These are phyloP conservation scores for Tylopilus plumbeoviolaceoides DNA, from an alignment of 768 basidiomycete genomes.

Conservation along the genomic window DNA sequence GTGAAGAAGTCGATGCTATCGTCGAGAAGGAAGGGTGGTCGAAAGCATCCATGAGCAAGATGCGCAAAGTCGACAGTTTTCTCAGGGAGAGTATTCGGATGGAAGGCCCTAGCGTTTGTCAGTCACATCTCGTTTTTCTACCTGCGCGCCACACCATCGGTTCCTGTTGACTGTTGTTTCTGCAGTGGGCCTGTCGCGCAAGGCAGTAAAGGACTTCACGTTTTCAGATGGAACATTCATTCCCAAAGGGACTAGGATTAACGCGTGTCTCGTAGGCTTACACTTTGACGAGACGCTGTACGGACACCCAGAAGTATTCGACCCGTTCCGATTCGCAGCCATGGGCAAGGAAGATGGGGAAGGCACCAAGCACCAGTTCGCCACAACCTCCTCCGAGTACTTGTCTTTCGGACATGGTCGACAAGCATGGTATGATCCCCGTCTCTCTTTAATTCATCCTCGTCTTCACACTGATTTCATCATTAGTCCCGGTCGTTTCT, in stretches of 20 bases:
- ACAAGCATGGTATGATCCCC: conserved; percentile 26
- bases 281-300: conserved; percentile 27
- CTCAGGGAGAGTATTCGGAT: background rate
- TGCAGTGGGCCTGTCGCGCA: conserved; percentile 30
- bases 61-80: background rate
- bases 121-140: too few species aligned
- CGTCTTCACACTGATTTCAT: background rate
- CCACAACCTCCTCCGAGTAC: conserved; percentile 31
- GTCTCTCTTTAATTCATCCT: background rate
- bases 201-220: conserved; percentile 29
- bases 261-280: conserved; percentile 6
- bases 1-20: background rate
- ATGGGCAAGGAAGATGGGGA: conserved; percentile 34
- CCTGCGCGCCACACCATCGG: too few species aligned
- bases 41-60: background rate
- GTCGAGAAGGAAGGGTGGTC: background rate
- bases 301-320: conserved; percentile 35
- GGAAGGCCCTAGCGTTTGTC: background rate
- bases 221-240: conserved; percentile 38
- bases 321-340: conserved; percentile 47
- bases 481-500: background rate
- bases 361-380: conserved; percentile 32
- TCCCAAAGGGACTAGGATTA: conserved; percentile 31
- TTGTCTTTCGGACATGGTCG: conserved; percentile 36
- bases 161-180: background rate